Evolutionary conservation across 1,139 yeast species (phyloP).

Genomic region (Arxiozyma slooffiae): DNA sequence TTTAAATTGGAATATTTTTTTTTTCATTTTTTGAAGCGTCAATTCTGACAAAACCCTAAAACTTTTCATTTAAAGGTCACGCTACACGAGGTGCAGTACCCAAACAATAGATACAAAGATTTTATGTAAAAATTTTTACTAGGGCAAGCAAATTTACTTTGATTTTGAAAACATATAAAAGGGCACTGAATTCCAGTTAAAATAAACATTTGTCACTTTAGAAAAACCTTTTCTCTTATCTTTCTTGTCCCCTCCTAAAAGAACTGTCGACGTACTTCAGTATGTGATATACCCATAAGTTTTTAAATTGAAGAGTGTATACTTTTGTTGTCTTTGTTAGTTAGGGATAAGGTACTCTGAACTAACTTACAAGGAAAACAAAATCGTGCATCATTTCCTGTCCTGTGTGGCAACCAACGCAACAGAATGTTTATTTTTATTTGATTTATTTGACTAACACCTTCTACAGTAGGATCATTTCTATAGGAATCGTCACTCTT

Average conservation of each 20-base stretch:
- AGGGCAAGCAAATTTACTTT: background rate
- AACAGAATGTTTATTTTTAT: background rate
- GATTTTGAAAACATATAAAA: conserved; percentile 4
- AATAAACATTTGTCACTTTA: background rate
- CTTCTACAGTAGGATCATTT: conserved; percentile 85
- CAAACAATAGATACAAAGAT: background rate
- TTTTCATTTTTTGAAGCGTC: no score
- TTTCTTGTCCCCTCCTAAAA: conserved; percentile 38
- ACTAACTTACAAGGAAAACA: background rate
- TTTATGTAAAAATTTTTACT: no score
- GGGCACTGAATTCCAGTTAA: background rate
- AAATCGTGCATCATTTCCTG: background rate
- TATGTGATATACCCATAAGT: conserved; percentile 29
- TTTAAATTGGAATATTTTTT: no score
- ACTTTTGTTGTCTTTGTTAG: conserved; percentile 12
- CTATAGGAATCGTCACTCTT: conserved; percentile 99
- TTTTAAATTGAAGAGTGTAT: background rate
- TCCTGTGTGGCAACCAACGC: background rate
- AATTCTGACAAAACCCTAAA: background rate
- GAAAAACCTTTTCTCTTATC: conserved; percentile 6
- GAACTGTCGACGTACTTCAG: conserved; percentile 71
- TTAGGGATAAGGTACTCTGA: background rate
- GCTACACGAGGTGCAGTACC: background rate
- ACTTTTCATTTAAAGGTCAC: background rate
- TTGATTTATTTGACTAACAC: conserved; percentile 35